These are phyloP conservation scores for Pisolithus marmoratus DNA, from an alignment of 768 basidiomycete genomes.

Conservation along the genomic window DNA sequence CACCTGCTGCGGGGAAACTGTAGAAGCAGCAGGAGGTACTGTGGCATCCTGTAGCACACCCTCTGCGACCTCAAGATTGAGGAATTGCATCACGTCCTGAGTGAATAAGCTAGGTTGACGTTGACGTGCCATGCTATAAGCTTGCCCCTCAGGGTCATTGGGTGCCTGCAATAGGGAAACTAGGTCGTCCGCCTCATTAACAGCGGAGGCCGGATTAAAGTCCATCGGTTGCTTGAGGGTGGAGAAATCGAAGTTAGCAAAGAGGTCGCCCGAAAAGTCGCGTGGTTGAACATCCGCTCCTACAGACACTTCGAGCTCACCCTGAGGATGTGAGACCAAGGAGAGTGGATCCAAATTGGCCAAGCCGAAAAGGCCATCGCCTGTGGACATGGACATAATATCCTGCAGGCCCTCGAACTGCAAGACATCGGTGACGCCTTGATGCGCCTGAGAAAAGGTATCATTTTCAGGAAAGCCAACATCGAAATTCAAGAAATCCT, in stretches of 20 bases:
- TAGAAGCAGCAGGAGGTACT: slow-evolving; percentile 1
- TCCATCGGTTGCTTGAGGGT: slow-evolving; percentile 8
- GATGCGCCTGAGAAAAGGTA: slow-evolving; percentile 3
- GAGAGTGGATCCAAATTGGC: slow-evolving; percentile 26
- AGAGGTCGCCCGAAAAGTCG: slow-evolving; percentile 13
- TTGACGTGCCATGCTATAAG: slow-evolving; percentile 9
- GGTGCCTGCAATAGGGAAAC: slow-evolving; percentile 16
- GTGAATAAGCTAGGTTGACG: slow-evolving; percentile 19
- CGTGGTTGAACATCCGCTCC: background rate
- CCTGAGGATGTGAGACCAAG: slow-evolving; percentile 30
- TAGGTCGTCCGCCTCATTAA: slow-evolving; percentile 12
- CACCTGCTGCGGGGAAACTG: slow-evolving; percentile 22
- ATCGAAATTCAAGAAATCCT: slow-evolving; percentile 11
- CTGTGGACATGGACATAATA: slow-evolving; percentile 25
- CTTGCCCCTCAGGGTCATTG: slow-evolving; percentile 8
- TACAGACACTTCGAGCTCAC: slow-evolving; percentile 33
- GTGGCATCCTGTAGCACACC: slow-evolving; percentile 5
- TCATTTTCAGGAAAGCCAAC: slow-evolving; percentile 10
- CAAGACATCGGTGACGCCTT: background rate
- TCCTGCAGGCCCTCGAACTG: slow-evolving; percentile 23
- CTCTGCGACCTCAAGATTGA: slow-evolving; percentile 31
- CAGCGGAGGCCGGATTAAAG: slow-evolving; percentile 1
- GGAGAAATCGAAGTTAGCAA: slow-evolving; percentile 18
- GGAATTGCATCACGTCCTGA: slow-evolving; percentile 31
- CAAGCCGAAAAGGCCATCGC: slow-evolving; percentile 33